Percentiles rank a stretch among this genome's conserved stretches.
Evolutionary conservation across 2,329 filamentous ascomycete genomes (phyloP).

Genomic region (Lecanicillium sp.): DNA sequence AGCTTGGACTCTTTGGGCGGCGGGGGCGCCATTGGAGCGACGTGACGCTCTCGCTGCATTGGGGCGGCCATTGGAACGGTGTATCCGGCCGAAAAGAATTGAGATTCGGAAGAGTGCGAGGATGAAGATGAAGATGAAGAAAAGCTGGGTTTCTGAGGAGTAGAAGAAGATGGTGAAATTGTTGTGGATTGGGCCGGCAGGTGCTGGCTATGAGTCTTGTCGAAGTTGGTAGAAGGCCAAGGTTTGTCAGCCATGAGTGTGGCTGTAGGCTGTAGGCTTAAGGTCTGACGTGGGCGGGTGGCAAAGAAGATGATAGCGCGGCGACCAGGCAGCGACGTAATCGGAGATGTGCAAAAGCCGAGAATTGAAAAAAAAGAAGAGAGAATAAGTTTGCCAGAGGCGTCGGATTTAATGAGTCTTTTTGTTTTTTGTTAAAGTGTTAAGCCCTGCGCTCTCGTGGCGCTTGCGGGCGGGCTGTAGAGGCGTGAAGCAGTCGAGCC

Average conservation of each 20-base stretch:
- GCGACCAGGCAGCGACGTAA: not conserved
- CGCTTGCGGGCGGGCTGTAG: conserved; percentile 8
- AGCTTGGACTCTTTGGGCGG: conserved; percentile 33
- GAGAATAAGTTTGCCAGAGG: not conserved
- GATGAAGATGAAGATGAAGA: conserved; percentile 9
- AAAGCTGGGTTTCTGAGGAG: conserved; percentile 3
- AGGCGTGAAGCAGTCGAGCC: not conserved
- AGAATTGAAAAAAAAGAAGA: not conserved
- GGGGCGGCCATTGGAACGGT: conserved; percentile 16
- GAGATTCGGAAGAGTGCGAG: conserved; percentile 10
- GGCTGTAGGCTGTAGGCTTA: not conserved
- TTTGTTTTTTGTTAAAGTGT: not conserved
- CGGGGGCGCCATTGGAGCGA: conserved; percentile 27
- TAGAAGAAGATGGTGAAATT: conserved; percentile 9
- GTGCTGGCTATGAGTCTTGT: conserved; percentile 5
- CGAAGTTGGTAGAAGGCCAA: conserved; percentile 12
- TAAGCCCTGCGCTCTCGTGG: conserved; percentile 9
- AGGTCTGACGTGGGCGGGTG: conserved; percentile 12
- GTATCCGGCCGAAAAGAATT: not conserved
- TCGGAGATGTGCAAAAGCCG: conserved; percentile 2
- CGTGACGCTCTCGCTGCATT: too few species aligned
- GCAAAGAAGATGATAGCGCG: conserved; percentile 6
- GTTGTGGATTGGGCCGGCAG: not conserved
- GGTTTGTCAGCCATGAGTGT: conserved; percentile 13
- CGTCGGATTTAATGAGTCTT: not conserved